Evolutionary conservation across 805 yeast genomes (phyloP), one percentile per base, ranked within the genome.

Genomic region (Wickerhamiella domercqiae): DNA sequence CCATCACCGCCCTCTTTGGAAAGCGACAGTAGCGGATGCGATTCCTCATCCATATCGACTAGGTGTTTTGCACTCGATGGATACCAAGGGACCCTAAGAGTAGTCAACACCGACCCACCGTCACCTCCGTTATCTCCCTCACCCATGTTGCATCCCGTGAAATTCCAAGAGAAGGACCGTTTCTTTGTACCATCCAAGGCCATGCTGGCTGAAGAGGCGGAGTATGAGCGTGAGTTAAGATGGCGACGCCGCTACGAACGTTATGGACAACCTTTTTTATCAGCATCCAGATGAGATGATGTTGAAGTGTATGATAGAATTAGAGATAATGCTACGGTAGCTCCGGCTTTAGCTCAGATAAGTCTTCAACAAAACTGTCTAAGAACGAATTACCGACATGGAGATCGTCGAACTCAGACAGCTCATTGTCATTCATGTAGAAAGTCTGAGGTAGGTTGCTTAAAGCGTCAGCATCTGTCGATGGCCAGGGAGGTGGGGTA

Each of bases 101-200:
- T 47, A 1, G 46, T 47, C 13, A 47, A 47, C 24, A 16, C 18
- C 7, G 50, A 43, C 25, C n/a, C n/a, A n/a, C n/a, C n/a, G n/a
- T n/a, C n/a, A n/a, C n/a, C n/a, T n/a, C n/a, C n/a, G n/a, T n/a
- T n/a, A n/a, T n/a, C n/a, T n/a, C n/a, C n/a, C n/a, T n/a, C n/a
- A n/a, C n/a, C n/a, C n/a, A n/a, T n/a, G n/a, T n/a, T n/a, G n/a
- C n/a, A n/a, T n/a, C n/a, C n/a, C n/a, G n/a, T n/a, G n/a, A n/a
- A n/a, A n/a, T n/a, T n/a, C n/a, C n/a, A n/a, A n/a, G n/a, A n/a
- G n/a, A n/a, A n/a, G n/a, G n/a, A n/a, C n/a, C n/a, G n/a, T n/a
- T n/a, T n/a, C n/a, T n/a, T n/a, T 19, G 46, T 47, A 14, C 48
- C 48, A 22, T 41, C 46, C 4, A 47, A 47, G 28, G 50, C 50